Percentiles rank a stretch among this genome's conserved stretches.
Conservation (phyloP, 2,329 filamentous ascomycete species). For the Clarireedia sp. region DNA sequence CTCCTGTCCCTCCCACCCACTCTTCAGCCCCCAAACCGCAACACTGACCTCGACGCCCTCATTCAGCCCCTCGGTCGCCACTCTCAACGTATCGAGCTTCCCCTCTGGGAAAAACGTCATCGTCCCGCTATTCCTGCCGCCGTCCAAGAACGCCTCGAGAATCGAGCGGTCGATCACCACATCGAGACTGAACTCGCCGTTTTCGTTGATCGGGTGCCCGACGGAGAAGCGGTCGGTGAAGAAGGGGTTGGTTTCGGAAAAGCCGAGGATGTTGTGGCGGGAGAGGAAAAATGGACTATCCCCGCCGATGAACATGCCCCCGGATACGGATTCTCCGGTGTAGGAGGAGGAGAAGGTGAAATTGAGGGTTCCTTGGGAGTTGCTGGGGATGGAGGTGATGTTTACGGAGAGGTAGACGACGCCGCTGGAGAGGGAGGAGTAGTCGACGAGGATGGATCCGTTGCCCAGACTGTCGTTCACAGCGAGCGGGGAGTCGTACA, state of each 20-base stretch:
- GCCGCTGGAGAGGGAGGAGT: slow-evolving; percentile 39
- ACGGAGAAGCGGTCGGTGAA: slow-evolving; percentile 47
- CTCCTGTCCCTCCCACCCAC: slow-evolving; percentile 30
- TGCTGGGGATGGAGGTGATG: slow-evolving; percentile 35
- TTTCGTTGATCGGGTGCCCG: slow-evolving; percentile 14
- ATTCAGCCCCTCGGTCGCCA: slow-evolving; percentile 23
- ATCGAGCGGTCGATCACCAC: slow-evolving; percentile 47
- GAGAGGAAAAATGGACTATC: slow-evolving; percentile 44
- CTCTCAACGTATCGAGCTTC: slow-evolving; percentile 25
- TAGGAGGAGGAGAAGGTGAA: slow-evolving; percentile 44
- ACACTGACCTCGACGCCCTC: slow-evolving; percentile 22
- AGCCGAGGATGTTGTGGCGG: slow-evolving; percentile 40
- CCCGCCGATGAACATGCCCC: slow-evolving; percentile 42
- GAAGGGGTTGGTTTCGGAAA: slow-evolving; percentile 37
- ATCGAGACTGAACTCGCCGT: slow-evolving; percentile 31
- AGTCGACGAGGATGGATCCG: slow-evolving; percentile 41
- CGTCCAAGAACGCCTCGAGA: slow-evolving; percentile 47
- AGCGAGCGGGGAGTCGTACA: slow-evolving; percentile 40
- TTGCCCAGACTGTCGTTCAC: slow-evolving; percentile 40
- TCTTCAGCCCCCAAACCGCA: slow-evolving; percentile 33
- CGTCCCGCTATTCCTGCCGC: slow-evolving; percentile 42
- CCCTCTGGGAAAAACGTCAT: slow-evolving; percentile 42
- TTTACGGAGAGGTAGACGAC: slow-evolving; percentile 48
- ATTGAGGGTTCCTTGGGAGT: slow-evolving; percentile 34
- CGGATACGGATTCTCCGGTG: slow-evolving; percentile 40